Evolutionary conservation across 2,329 filamentous ascomycete genomes (phyloP), one percentile per base, ranked within the genome.

Genomic region (Aspergillus japonicus): DNA sequence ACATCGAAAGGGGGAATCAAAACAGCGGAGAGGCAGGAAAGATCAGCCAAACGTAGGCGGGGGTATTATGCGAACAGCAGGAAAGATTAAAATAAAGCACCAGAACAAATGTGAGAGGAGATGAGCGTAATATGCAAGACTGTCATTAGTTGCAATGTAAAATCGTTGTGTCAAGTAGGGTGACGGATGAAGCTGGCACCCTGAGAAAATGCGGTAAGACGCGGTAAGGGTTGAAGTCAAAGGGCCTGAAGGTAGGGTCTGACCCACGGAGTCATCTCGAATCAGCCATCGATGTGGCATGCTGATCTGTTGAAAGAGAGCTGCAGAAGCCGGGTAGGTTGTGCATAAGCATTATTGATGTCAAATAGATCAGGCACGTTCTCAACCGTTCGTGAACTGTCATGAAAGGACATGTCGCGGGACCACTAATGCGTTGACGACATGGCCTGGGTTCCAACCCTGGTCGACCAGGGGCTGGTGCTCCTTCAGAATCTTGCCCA

Each of bases 401-500:
- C 55, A 64, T 5, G 55, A 66, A n/a, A 62, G 33, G 11, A 66
- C 62, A 47, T 58, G 57, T 6, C 64, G 65, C 5, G 65, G 47
- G 31, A 79, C 87, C 56, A 95, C 85, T 60, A 95, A 80, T 23
- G 89, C 92, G 72, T 93, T 95, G 57, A 96, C 78, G 35, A 95
- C 81, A 70, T 95, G 84, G 39, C 87, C 89, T 62, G 84, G 82
- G 67, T 87, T 85, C 90, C 91, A 96, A 52, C 89, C 89, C 67
- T 95, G 89, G 3, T 83, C 82, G 49, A 80, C 75, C 19, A 96
- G 75, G 0, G 88, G 82, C 21, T 84, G 73, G 56, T 82, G 82
- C 64, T 94, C 90, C 64, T 87, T 87, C 50, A 96, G 82, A 54
- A 93, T 85, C 71, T 87, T 91, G 66, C 93, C 93, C 75, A 95